phyloP scores from a whole-genome alignment of 495 filamentous ascomycete species.

The Penicillium robsamsonii region DNA sequence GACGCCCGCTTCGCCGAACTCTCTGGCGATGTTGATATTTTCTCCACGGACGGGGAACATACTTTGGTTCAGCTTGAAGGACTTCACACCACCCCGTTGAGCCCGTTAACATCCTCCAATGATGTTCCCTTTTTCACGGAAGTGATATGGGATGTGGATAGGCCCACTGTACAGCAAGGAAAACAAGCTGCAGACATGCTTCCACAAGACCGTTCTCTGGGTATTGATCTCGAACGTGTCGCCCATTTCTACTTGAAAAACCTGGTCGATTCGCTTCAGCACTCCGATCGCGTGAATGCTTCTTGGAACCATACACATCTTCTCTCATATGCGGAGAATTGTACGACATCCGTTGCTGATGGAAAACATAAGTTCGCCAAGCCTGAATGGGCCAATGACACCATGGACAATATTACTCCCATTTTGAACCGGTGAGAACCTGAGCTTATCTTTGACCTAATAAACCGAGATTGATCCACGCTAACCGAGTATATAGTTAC shows the following conservation, averaged over 20 bases:
- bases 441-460: neutral
- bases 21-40: conserved; percentile 29
- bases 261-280: conserved; percentile 2
- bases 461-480: neutral
- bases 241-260: conserved; percentile 24
- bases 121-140: conserved; percentile 27
- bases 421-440: conserved; percentile 26
- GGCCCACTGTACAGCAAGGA: neutral
- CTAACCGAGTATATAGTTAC: conserved; percentile 17
- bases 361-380: conserved; percentile 17
- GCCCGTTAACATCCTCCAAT: conserved; percentile 16
- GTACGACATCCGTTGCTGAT: conserved; percentile 12
- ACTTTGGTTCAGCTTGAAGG: conserved; percentile 28
- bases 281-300: neutral
- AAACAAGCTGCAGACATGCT: neutral
- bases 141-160: conserved; percentile 20
- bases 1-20: conserved; percentile 19
- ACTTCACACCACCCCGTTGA: conserved; percentile 26
- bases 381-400: conserved; percentile 37
- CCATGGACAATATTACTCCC: conserved; percentile 29
- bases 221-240: conserved; percentile 20
- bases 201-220: neutral
- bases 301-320: conserved; percentile 13
- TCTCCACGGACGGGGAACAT: conserved; percentile 13
- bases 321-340: conserved; percentile 19